Evolutionary conservation across 257 asterid genomes (phyloP), one percentile per base, ranked within the genome.

Genomic region (Salvia rosmarinus): DNA sequence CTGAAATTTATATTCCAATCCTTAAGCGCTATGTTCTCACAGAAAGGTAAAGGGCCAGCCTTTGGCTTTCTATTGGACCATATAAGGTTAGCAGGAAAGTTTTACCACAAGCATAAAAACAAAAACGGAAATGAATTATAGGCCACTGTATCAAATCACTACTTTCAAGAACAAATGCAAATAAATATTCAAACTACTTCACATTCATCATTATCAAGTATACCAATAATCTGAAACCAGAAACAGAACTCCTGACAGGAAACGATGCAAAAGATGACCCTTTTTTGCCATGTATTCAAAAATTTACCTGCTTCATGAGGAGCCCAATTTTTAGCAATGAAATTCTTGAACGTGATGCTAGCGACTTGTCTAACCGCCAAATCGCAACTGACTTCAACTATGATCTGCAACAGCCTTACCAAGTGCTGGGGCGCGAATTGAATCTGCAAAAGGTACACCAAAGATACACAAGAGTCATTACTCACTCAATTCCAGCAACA

Each of bases 341-440:
- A 91, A 78, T 95, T 95, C 88, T 95, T 95, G 75, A 95, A 95
- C 59, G 95, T 87, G 71, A 95, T 95, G 77, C 99, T 95, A 17
- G 98, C 98, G 71, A 87, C 98, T 84, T 95, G 99, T 67, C 99
- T 83, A 32, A 95, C 96, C 10, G 96, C 94, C 80, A 85, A 76
- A 76, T 91, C 98, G 17, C 92, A 82, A 37, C 78, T 87, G 72
- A 79, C 95, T 66, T 89, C 98, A 0, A 95, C 93, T 35, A 91
- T 87, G 68, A 95, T 91, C 89, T 91, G 99, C 90, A 95, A 75
- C 79, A 95, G 83, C 83, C 99, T 95, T 77, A 95, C 97, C 80
- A 95, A 81, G 84, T 95, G 99, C 84, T 89, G 98, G 8, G 96
- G 98, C 6, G 92, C 83, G 73, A 72, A 80, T 74, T 95, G 97